Base-by-base conservation (phyloP, 805 yeast genomes). In the Wickerhamomyces silvicola region DNA sequence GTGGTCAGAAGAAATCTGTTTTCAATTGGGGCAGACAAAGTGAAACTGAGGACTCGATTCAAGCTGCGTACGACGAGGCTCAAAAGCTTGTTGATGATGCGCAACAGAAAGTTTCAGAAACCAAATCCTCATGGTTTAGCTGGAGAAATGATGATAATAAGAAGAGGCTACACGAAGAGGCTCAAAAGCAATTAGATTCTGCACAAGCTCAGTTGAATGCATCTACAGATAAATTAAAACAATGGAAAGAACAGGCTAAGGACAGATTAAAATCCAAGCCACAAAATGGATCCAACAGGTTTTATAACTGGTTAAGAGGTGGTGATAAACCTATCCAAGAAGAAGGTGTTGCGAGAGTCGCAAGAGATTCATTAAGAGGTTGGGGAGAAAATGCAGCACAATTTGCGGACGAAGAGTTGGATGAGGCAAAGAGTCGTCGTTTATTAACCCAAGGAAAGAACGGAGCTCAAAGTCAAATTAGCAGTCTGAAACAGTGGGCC, bases 341-440 rank as follows among this genome's bases (percentile, higher is more conserved):
- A 26, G 50, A 39, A 12, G 49, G 50, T 9, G 36, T 66, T 17
- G 66, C 66, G 3, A 45, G 52, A 24, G 42, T 42, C 5, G 55
- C 70, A 1, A 54, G 55, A 17, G 50, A 48, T 18, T 55, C 68
- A 1, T 50, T 65, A 8, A 54, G 60, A 32, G 73, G 72, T 4
- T 67, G 71, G 70, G 72, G 73, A 13, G 66, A 63, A 29, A 46
- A 54, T 28, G 74, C 72, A 5, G 50, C 60, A 10, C 59, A 53
- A 21, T 57, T 64, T 36, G 65, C 75, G 2, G 48, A 52, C 11
- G 75, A 69, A 16, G 66, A 66, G 39, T 50, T 57, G 12, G 52
- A 53, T 5, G 43, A 41, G 12, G 41, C 41, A 9, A 38, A 26
- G 12, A 18, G 28, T 18, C 28, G 31, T n/a, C 31, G 33, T 18